Evolutionary conservation across 2,329 filamentous ascomycete species (phyloP).

Genomic region (Neopestalotiopsis sp.): DNA sequence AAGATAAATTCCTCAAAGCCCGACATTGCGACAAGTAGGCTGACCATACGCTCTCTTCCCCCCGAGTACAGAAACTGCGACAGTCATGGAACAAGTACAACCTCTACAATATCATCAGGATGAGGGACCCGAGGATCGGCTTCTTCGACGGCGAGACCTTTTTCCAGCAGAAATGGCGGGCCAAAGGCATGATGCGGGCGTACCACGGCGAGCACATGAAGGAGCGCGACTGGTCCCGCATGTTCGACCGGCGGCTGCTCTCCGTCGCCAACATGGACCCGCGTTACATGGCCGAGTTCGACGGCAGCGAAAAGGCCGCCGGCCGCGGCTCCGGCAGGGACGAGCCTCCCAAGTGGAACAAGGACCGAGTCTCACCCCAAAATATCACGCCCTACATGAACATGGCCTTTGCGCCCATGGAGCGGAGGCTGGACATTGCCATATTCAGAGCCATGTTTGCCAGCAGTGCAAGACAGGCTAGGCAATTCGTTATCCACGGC

Average conservation of each 20-base stretch:
- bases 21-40: slow-evolving; percentile 1
- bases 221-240: slow-evolving; percentile 91
- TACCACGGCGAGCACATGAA: slow-evolving; percentile 96
- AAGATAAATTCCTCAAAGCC: too few relatives aligned
- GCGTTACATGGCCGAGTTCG: slow-evolving; percentile 75
- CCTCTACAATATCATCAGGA: slow-evolving; percentile 80
- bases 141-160: slow-evolving; percentile 64
- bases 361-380: background rate
- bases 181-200: slow-evolving; percentile 80
- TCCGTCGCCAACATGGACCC: slow-evolving; percentile 87
- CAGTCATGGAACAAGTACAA: slow-evolving; percentile 99
- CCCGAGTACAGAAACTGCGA: slow-evolving; percentile 74
- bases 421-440: slow-evolving; percentile 91
- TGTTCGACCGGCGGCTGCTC: slow-evolving; percentile 83
- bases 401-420: slow-evolving; percentile 92
- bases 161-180: slow-evolving; percentile 98
- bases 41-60: background rate
- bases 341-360: slow-evolving; percentile 24
- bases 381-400: slow-evolving; percentile 87
- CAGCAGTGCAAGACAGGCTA: slow-evolving; percentile 88
- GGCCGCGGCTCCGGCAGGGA: slow-evolving; percentile 80
- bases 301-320: slow-evolving; percentile 82
- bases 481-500: slow-evolving; percentile 93
- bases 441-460: slow-evolving; percentile 94
- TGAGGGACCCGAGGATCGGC: slow-evolving; percentile 48